These are phyloP conservation scores for Quercus phellos DNA, from an alignment of 331 rosid species.

Conservation along the genomic window DNA sequence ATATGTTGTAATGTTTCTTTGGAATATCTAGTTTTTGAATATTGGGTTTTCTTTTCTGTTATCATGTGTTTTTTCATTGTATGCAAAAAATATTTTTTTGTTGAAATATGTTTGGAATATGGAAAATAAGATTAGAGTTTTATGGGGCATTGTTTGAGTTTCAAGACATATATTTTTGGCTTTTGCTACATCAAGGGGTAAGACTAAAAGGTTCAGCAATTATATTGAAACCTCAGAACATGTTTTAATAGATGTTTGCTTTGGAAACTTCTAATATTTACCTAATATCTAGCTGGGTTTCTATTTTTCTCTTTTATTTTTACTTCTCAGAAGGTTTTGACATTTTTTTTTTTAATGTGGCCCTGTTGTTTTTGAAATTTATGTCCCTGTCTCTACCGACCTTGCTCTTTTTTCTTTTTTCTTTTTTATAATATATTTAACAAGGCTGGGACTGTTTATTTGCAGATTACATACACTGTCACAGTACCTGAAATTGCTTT, in stretches of 20 bases:
- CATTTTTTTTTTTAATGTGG: too few species aligned
- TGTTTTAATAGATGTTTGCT: not conserved
- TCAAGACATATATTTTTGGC: not conserved
- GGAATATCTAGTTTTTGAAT: not conserved
- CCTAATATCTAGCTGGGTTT: not conserved
- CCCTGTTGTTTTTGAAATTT: not conserved
- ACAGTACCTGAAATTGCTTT: constrained; percentile 83
- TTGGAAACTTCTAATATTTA: not conserved
- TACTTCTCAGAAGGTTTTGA: not conserved
- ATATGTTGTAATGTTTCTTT: not conserved
- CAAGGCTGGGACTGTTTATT: constrained; percentile 17
- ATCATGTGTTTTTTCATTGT: not conserved
- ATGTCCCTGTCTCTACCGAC: not conserved
- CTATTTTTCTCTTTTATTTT: not conserved
- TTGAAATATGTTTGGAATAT: not conserved
- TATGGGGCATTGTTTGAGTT: not conserved
- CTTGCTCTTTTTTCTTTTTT: not conserved
- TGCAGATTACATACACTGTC: constrained; percentile 73
- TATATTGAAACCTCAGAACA: not conserved
- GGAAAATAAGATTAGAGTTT: not conserved
- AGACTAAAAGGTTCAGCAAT: not conserved
- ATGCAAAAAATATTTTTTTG: not conserved
- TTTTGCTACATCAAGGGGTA: not conserved
- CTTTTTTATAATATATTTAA: constrained; percentile 4
- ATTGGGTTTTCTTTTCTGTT: not conserved